Base-by-base conservation (phyloP, 495 filamentous ascomycete species). In the Tuber indicum region DNA sequence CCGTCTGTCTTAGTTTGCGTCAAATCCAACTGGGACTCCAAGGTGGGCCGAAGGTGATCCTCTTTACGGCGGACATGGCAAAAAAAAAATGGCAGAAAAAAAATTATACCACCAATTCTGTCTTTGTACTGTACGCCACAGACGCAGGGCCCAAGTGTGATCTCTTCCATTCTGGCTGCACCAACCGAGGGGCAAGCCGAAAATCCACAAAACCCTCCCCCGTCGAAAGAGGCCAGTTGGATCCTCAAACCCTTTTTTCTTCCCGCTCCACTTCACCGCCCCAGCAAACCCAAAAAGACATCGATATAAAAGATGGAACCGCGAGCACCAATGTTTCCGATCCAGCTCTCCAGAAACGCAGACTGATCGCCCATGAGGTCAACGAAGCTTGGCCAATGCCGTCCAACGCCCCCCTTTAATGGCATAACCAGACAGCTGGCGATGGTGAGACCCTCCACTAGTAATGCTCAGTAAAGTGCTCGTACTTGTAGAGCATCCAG, bases 61-160 rank as follows among this genome's bases (percentile, higher is more conserved):
- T 36, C 17, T 36, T 66, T 36, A 6, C 14, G 71, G 77, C 70
- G 17, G 71, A 75, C 75, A 74, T 73, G 36, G 58, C 74, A 49
- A 77, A 72, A 76, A 70, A 41, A 82, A 75, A 47, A 58, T 41
- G 46, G 45, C n/a, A 77, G 72, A 81, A 82, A 58, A 81, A 81
- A 66, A 47, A 80, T 71, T 23, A 72, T 66, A 16, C 52, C 71
- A 76, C 78, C 77, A 76, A 74, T 80, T 76, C 39, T 49, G 78
- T 73, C 45, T 80, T 66, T 45, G 52, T 45, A 73, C 58, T 45
- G 52, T 45, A 73, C 58, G 77, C 78, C 73, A 69, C 70, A 79
- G 78, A 80, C 62, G 77, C 77, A 80, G 78, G 78, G 77, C 78
- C 78, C 46, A 72, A 47, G 47, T 72, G 49, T 74, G 74, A 78